phyloP scores from a whole-genome alignment of 176 grass and related monocot species.

The Triticum monococcum region DNA sequence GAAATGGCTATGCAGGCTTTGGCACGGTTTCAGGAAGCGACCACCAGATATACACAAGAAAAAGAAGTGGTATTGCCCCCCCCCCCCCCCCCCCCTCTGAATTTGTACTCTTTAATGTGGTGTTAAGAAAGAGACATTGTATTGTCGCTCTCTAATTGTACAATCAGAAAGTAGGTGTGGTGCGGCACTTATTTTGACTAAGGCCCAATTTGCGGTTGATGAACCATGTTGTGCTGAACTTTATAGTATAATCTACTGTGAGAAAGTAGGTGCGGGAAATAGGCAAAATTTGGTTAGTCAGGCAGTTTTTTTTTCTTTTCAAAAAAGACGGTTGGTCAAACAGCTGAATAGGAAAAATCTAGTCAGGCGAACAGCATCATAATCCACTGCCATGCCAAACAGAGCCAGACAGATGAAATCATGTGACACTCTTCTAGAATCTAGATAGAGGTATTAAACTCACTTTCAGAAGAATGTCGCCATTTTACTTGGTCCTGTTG shows the following conservation, averaged over 20 bases:
- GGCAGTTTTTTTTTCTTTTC: neutral
- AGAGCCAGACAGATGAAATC: neutral
- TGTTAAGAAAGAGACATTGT: neutral
- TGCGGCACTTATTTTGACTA: neutral
- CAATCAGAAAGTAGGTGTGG: neutral
- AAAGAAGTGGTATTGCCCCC: conserved; percentile 61
- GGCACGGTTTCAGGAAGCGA: conserved; percentile 91
- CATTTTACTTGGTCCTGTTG: conserved; percentile 9
- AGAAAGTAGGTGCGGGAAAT: neutral
- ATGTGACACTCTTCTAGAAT: neutral
- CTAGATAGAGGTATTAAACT: too few relatives aligned
- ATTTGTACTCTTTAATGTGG: conserved; percentile 4
- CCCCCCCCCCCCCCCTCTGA: neutral
- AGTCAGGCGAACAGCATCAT: neutral
- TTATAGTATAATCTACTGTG: neutral
- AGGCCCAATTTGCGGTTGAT: neutral
- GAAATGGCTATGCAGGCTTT: conserved; percentile 73
- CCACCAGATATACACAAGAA: conserved; percentile 87
- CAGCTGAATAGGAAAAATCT: neutral
- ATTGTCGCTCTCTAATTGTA: neutral
- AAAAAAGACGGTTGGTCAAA: neutral
- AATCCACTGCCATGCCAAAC: neutral
- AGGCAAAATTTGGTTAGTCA: neutral
- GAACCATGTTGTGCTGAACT: neutral
- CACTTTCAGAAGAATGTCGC: too few relatives aligned